Base-by-base conservation (phyloP, 495 filamentous ascomycete genomes). In the Coniosporium apollinis region DNA sequence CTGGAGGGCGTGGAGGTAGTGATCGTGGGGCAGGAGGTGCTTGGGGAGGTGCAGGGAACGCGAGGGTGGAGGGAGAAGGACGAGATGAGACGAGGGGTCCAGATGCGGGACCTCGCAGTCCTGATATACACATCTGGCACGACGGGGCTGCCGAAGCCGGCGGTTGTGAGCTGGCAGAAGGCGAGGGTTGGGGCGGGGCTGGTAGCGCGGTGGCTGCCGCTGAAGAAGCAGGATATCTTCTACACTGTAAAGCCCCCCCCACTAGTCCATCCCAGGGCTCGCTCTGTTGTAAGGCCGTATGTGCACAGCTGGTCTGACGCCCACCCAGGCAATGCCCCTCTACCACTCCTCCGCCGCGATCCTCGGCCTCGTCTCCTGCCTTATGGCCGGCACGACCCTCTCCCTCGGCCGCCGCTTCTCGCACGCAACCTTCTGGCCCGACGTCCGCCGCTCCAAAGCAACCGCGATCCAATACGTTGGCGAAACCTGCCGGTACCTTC, bases 391-490 rank as follows among this genome's bases (percentile, higher is more conserved):
- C 28, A 62, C 58, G 15, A 79, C 86, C 2, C 54, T 91, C 19
- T 64, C 76, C 38, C 48, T 96, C 7, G 78, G 79, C 22, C 79
- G 72, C 44, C 76, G 76, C 43, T 97, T 97, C 60, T 82, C 78
- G 9, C 82, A 74, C 3, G 67, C 66, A 22, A 79, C 65, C 1
- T 96, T 93, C 58, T 91, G 82, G 76, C 65, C 70, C 19, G 82
- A 92, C 36, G 76, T 78, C 16, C 71, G 79, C 6, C 65, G 69
- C 18, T 70, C 70, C 22, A 53, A 79, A 16, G 77, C 87, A 19
- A 93, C 82, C 0, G 62, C 82, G 15, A 77, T 96, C 41, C 89
- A 94, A 48, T 97, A 97, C 44, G 87, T 97, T 7, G 89, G 89
- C 22, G 89, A 97, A 52, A 94, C 82, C 0, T 82, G 84, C 40